Evolutionary conservation across 129 eudicot genomes (phyloP), one percentile per base, ranked within the genome.

Genomic region (sunflower (Helianthus annuus)): DNA sequence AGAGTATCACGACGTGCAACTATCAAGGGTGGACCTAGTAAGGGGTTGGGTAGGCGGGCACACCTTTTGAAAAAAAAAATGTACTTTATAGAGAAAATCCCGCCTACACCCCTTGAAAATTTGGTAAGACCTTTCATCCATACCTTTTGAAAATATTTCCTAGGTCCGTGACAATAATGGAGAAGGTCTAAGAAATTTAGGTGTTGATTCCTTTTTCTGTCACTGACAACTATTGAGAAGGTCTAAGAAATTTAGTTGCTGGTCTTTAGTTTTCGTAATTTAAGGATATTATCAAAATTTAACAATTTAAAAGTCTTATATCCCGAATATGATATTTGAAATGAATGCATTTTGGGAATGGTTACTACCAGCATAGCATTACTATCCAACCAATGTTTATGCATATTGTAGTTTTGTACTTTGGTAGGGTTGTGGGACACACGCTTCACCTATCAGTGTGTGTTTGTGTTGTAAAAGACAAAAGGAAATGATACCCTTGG

Each of bases 381-480:
- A 53, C n/a, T 72, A 65, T 39, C 57, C 57, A 54, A 64, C 76
- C 45, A 71, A 58, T 27, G 64, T 38, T 58, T 71, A 58, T 57
- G 44, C 67, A 72, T 45, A 46, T 60, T 29, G 69, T 60, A 72
- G 77, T 72, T 60, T 60, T 56, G 48, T 72, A 72, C 69, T 60
- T 60, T 29, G 76, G 77, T 72, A 72, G 59, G 73, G 79, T 75
- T 66, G 79, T 75, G 73, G 79, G 73, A 16, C 79, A 66, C 48
- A 40, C 46, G 42, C 7, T 16, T 55, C 79, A 75, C 79, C 67
- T 66, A 66, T 66, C 51, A 16, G 36, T 15, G 48, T 54, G 79
- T 75, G 68, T 55, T 58, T 66, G 59, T 24, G 59, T 29, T 66
- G 79, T 75, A 75, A 75, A 75, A 15, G 79, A 75, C 73, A 75